Evolutionary conservation across 1,284 basidiomycete species (phyloP), one percentile per base, ranked within the genome.

Genomic region (Anthracocystis setariae): DNA sequence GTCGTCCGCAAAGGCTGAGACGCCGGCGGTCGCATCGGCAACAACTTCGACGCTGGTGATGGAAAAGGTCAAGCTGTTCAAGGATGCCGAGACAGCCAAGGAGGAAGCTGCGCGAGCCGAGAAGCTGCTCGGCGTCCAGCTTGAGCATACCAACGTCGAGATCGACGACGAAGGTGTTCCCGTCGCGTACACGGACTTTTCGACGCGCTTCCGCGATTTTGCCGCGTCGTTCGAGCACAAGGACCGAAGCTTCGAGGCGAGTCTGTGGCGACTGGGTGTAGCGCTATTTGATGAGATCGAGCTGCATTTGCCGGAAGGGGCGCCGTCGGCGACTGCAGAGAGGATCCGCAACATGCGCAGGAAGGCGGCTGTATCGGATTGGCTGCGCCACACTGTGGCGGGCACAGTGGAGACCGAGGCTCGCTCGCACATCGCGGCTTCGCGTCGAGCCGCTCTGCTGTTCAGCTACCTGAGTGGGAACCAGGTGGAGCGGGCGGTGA

Each of bases 391-490:
- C 9, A 88, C 89, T 2, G 91, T 96, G 13, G 87, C 89, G 0
- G 85, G 90, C 1, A 83, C 87, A 0, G 90, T 96, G 23, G 92
- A 96, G 61, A 85, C 87, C 9, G 77, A 82, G 54, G 64, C 73
- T 39, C 81, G 81, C 9, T 69, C 74, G 35, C 79, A 81, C 49
- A 56, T 78, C 5, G 81, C 81, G 2, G 78, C 78, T 8, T 74
- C 71, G 23, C 69, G 79, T 17, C 33, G 47, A 9, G 56, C 71
- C 15, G 77, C 78, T 17, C 61, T 76, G 47, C 55, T 91, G 21
- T 97, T 95, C 83, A 87, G 89, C 3, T 87, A 91, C 57, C 87
- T 99, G 2, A 91, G 91, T 0, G 94, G 94, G 2, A 89, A 97
- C 82, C 92, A 97, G 77, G 85, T 94, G 10, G 90, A 91, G 73